Evolutionary conservation across 1,139 yeast genomes (phyloP).

Genomic region (Hansenula sp.): DNA sequence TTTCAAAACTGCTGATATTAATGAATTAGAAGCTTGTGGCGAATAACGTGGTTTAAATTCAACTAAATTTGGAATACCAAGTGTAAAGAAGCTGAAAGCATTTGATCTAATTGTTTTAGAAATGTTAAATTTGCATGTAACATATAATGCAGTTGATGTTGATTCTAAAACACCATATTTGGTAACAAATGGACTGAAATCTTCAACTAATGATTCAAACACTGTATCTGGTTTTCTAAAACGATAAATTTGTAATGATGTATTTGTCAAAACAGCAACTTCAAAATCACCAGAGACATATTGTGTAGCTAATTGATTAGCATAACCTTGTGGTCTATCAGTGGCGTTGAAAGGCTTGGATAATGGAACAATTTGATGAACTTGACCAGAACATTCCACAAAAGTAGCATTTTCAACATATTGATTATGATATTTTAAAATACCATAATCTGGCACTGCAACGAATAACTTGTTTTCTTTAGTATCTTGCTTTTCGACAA

Average conservation of each 20-base stretch:
- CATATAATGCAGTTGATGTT: constrained; percentile 79
- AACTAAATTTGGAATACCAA: constrained; percentile 32
- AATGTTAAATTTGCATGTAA: constrained; percentile 70
- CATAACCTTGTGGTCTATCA: constrained; percentile 69
- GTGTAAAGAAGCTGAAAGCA: constrained; percentile 33
- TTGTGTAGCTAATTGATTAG: constrained; percentile 83
- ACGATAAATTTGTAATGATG: constrained; percentile 72
- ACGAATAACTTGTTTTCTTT: constrained; percentile 49
- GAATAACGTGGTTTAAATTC: constrained; percentile 31
- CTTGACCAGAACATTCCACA: constrained; percentile 55
- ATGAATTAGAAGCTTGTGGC: constrained; percentile 4
- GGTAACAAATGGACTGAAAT: constrained; percentile 44
- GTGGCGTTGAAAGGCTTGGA: constrained; percentile 72
- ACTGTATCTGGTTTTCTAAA: constrained; percentile 78
- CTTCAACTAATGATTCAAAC: constrained; percentile 64
- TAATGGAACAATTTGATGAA: constrained; percentile 70
- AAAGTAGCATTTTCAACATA: constrained; percentile 82
- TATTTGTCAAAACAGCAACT: constrained; percentile 77
- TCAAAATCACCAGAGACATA: constrained; percentile 59
- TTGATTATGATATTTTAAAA: constrained; percentile 64
- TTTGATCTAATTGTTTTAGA: constrained; percentile 42
- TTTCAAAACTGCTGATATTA: constrained; percentile 4
- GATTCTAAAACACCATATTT: constrained; percentile 70
- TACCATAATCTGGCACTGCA: constrained; percentile 80
- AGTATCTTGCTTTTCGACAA: constrained; percentile 29